Base-by-base conservation (phyloP, 2,329 filamentous ascomycete genomes). In the Coniochaeta hoffmannii region DNA sequence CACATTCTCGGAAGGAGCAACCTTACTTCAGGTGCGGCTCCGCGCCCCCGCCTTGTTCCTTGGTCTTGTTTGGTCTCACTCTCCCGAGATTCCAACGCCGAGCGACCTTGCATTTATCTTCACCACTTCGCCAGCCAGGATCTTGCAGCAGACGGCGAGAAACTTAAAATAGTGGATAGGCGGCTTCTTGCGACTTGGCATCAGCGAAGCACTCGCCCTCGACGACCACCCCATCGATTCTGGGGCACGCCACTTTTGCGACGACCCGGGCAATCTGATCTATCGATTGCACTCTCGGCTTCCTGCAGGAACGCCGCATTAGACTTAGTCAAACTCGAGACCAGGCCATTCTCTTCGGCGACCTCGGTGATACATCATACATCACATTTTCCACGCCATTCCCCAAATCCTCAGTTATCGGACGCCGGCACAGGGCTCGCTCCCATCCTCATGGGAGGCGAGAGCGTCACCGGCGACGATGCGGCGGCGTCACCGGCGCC, bases 401-500 rank as follows among this genome's bases (percentile, higher is more conserved):
- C 17, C 38, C 7, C 30, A n/a, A n/a, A 32, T 32, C 30, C 7
- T 32, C 30, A 8, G 15, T 17, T 17, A 14, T n/a, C 36, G 17
- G 36, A 41, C 36, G 8, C 12, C 19, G 22, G 11, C 41, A 46
- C 24, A 3, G 41, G 41, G 41, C 24, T 28, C 41, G 41, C 41
- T 7, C 10, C 22, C 12, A 4, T 7, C 7, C 30, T 34, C 50
- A 53, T 53, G 50, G 50, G 50, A 38, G 50, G 50, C 24, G 50
- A 28, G 22, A 51, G 49, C 9, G 57, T 55, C 53, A 54, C 51
- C 49, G 59, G 57, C 54, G 55, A 54, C 31, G 57, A 56, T 41
- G 58, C 54, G 11, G 46, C 53, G 15, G 36, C 53, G 68, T 81
- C 82, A 36, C 73, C n/a, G 22, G 60, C 67, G 56, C 78, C 82